Percentiles rank a stretch among this genome's conserved stretches.
Conservation (phyloP, 192 early-diverging fungal genomes). For the Backusella westeae region DNA sequence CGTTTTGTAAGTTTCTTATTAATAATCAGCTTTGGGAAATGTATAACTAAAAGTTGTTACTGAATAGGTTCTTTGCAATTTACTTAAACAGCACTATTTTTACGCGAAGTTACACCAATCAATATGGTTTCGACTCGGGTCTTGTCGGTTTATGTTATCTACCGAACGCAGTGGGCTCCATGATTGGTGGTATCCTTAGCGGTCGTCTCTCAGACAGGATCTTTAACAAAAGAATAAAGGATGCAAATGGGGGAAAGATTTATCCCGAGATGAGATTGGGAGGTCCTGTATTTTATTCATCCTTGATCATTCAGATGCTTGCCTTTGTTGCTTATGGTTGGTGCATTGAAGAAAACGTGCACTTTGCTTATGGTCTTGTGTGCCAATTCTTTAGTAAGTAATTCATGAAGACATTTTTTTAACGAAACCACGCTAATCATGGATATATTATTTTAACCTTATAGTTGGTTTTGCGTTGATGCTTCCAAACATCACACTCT, state of each 20-base stretch:
- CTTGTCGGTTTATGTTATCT: constrained; percentile 37
- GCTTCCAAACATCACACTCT: constrained; percentile 30
- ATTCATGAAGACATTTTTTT: neutral
- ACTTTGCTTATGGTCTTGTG: constrained; percentile 31
- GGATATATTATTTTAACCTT: neutral
- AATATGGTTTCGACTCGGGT: constrained; percentile 29
- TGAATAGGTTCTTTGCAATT: constrained; percentile 28
- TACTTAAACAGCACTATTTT: constrained; percentile 32
- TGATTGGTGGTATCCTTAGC: constrained; percentile 20
- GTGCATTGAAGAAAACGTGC: constrained; percentile 30
- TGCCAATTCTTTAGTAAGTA: constrained; percentile 33
- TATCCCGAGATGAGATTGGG: constrained; percentile 33
- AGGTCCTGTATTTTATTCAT: constrained; percentile 12
- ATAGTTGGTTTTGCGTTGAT: constrained; percentile 32
- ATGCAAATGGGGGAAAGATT: constrained; percentile 1
- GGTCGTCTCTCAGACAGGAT: constrained; percentile 26
- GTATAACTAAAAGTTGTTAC: neutral
- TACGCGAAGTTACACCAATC: constrained; percentile 29
- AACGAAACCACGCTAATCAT: neutral
- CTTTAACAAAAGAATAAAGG: constrained; percentile 13
- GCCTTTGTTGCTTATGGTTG: constrained; percentile 34
- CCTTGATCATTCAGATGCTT: constrained; percentile 11
- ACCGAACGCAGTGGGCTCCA: constrained; percentile 23
- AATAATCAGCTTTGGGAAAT: neutral
- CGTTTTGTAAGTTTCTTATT: constrained; percentile 20